A percentile compares a stretch with the other conserved stretches of the same genome.
Conservation (phyloP, 2,329 filamentous ascomycete species). For the Pseudogymnoascus sp. region DNA sequence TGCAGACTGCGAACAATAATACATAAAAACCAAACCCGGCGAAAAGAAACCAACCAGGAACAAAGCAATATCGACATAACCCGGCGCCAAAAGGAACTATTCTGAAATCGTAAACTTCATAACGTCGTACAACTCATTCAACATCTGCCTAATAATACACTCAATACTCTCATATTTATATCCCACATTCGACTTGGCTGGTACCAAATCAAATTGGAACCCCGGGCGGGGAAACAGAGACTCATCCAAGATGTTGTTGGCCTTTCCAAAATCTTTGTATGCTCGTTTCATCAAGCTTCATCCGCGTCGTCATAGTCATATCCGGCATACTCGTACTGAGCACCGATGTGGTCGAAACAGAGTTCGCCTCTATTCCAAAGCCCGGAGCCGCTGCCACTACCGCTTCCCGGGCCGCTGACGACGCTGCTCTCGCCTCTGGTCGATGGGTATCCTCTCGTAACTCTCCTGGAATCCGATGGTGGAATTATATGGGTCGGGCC, state of each 20-base stretch:
- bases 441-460: background rate
- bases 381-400: background rate
- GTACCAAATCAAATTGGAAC: background rate
- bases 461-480: background rate
- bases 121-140: background rate
- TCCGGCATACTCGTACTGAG: background rate
- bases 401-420: background rate
- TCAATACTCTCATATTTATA: background rate
- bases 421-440: slow-evolving; percentile 4
- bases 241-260: background rate
- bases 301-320: background rate
- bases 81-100: background rate
- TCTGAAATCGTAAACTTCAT: background rate
- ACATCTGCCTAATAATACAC: background rate
- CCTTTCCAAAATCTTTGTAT: background rate
- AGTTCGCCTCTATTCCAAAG: background rate
- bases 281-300: background rate
- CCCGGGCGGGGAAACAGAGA: background rate
- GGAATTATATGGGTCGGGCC: background rate
- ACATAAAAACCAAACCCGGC: background rate
- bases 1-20: background rate
- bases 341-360: background rate
- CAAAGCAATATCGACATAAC: background rate
- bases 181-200: background rate
- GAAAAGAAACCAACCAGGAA: background rate